Conservation (phyloP, 306 rosid genomes). For the Cucumis hystrix region DNA sequence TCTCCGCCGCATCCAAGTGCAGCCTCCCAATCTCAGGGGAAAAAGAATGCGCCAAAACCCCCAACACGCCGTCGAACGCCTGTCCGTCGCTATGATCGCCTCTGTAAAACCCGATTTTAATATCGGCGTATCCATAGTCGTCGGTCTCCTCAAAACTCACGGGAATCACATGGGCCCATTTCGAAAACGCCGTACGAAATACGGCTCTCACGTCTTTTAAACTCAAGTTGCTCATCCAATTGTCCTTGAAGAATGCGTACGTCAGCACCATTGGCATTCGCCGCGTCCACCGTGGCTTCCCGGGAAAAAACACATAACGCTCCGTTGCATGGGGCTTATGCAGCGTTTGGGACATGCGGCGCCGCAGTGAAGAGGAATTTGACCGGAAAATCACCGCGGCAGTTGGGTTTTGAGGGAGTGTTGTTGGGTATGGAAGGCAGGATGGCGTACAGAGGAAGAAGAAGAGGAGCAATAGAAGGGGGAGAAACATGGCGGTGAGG, state of each 20-base stretch:
- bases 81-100: slow-evolving; percentile 83
- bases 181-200: slow-evolving; percentile 31
- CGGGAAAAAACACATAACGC: slow-evolving; percentile 42
- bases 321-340: slow-evolving; percentile 15
- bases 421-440: slow-evolving; percentile 7
- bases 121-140: slow-evolving; percentile 35
- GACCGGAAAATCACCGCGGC: background rate
- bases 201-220: slow-evolving; percentile 19
- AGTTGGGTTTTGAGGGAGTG: background rate
- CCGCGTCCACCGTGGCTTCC: slow-evolving; percentile 65
- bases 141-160: slow-evolving; percentile 38
- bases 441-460: slow-evolving; percentile 14
- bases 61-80: slow-evolving; percentile 72
- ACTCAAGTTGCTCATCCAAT: slow-evolving; percentile 27
- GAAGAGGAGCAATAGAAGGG: slow-evolving; percentile 16
- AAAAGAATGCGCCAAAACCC: slow-evolving; percentile 74
- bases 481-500: slow-evolving; percentile 22
- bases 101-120: slow-evolving; percentile 52
- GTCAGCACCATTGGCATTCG: slow-evolving; percentile 50
- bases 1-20: slow-evolving; percentile 82
- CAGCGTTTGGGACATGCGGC: background rate
- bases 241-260: slow-evolving; percentile 37
- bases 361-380: background rate
- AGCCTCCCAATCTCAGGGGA: slow-evolving; percentile 66
- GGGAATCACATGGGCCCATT: slow-evolving; percentile 67